These are phyloP conservation scores for Daedaleopsis sinensis DNA, from an alignment of 768 basidiomycete species.

Conservation along the genomic window DNA sequence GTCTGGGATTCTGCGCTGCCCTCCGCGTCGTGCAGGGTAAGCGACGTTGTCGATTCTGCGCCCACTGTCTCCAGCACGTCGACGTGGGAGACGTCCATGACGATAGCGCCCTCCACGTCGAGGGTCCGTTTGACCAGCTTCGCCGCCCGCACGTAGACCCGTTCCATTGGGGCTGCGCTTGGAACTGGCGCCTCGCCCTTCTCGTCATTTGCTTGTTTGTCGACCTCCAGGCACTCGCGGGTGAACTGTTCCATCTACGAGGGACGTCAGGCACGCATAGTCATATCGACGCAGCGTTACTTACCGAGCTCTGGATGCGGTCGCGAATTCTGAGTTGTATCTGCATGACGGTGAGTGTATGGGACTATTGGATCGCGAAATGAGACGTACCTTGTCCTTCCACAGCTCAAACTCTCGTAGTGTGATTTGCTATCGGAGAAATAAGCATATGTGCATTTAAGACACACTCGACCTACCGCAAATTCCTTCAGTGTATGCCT, in stretches of 20 bases:
- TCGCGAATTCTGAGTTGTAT: conserved; percentile 91
- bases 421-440: conserved; percentile 60
- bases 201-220: conserved; percentile 54
- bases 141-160: conserved; percentile 88
- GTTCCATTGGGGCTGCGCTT: conserved; percentile 67
- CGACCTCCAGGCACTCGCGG: conserved; percentile 91
- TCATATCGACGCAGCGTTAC: background rate
- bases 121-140: conserved; percentile 87
- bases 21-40: conserved; percentile 73
- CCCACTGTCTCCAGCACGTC: conserved; percentile 77
- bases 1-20: conserved; percentile 53
- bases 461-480: conserved; percentile 46
- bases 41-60: conserved; percentile 62
- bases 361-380: background rate
- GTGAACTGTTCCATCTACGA: conserved; percentile 87
- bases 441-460: background rate
- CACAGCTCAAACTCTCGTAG: conserved; percentile 97
- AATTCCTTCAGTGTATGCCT: conserved; percentile 94
- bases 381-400: conserved; percentile 78
- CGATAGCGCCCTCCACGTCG: conserved; percentile 89
- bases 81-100: conserved; percentile 91
- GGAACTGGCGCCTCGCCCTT: conserved; percentile 32
- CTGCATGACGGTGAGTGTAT: conserved; percentile 37
- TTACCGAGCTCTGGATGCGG: conserved; percentile 81
- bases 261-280: background rate